These are phyloP conservation scores for Astrocystis sublimbata DNA, from an alignment of 495 filamentous ascomycete genomes.

Conservation along the genomic window DNA sequence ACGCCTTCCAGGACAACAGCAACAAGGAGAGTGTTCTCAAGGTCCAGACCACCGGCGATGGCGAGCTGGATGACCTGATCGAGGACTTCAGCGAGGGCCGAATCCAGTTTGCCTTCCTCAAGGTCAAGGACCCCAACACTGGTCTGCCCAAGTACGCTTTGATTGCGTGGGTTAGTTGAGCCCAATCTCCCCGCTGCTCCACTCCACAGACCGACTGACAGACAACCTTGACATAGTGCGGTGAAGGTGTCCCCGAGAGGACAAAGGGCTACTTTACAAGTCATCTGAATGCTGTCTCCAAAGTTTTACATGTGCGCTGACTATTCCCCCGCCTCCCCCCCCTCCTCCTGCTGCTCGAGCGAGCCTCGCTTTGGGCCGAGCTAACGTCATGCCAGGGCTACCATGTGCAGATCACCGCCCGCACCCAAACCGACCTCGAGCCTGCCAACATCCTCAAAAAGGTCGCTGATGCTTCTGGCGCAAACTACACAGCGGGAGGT, in stretches of 20 bases:
- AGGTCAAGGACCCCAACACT: conserved; percentile 93
- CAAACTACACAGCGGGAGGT: conserved; percentile 78
- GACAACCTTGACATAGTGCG: conserved; percentile 58
- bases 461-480: conserved; percentile 92
- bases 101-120: conserved; percentile 95
- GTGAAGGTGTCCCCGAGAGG: conserved; percentile 95
- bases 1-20: conserved; percentile 82
- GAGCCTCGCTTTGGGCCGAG: conserved; percentile 45
- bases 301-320: conserved; percentile 74
- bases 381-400: conserved; percentile 59
- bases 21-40: conserved; percentile 93
- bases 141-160: conserved; percentile 88
- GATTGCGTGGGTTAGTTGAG: conserved; percentile 69
- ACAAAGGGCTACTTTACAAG: conserved; percentile 98
- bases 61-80: conserved; percentile 89
- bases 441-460: conserved; percentile 88
- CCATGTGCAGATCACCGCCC: conserved; percentile 94
- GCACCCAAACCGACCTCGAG: conserved; percentile 82
- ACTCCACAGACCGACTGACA: conserved; percentile 14
- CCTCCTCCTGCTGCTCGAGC: too few species aligned
- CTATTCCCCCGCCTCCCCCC: conserved; percentile 1
- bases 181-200: conserved; percentile 29
- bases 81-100: conserved; percentile 97
- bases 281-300: conserved; percentile 83
- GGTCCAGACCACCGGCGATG: conserved; percentile 90